Base-by-base conservation (phyloP, 805 yeast genomes). In the Cyberlindnera japonica region DNA sequence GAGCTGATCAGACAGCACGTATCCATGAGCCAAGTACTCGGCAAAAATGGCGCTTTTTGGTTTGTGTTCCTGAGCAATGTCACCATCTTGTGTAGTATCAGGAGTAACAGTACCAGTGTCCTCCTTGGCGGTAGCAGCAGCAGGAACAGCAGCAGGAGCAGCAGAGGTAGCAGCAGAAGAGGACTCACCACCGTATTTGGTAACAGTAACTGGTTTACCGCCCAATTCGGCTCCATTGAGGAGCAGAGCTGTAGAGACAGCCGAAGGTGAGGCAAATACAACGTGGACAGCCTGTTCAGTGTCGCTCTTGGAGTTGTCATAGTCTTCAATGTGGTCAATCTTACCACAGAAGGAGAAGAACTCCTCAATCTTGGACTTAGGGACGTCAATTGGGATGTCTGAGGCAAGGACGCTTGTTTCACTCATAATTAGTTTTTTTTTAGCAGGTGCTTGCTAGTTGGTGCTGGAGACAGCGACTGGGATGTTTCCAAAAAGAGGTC, bases 291-390 rank as follows among this genome's bases (percentile, higher is more conserved):
- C 47, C n/a, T 45, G 44, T 29, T 46, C 54, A 3, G 37, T 27
- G 10, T 38, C 39, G 6, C 26, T 37, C 17, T 38, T 33, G 6
- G 49, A 31, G 6, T 40, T 35, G 11, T 40, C 33, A 26, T 44
- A 38, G 17, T 47, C 48, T 24, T 51, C 52, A 30, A 54, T 45
- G 23, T 44, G 55, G 42, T 55, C 54, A 41, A 71, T 68, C 46
- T 68, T 71, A 14, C 95, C 95, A 57, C 93, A 83, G 61, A 84
- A 84, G 18, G 83, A 68, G 62, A 85, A 84, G 63, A 84, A 84
- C 45, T 82, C 83, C 32, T 67, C 62, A 24, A 83, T 58, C 52
- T 81, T 77, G 28, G 69, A 68, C 33, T 70, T 65, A 5, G 77
- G 51, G 28, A 79, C 72, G 22, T 68, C 49, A 4, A 62, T 51